phyloP scores from a whole-genome alignment of 805 yeast species.

The Suhomyces sp. region DNA sequence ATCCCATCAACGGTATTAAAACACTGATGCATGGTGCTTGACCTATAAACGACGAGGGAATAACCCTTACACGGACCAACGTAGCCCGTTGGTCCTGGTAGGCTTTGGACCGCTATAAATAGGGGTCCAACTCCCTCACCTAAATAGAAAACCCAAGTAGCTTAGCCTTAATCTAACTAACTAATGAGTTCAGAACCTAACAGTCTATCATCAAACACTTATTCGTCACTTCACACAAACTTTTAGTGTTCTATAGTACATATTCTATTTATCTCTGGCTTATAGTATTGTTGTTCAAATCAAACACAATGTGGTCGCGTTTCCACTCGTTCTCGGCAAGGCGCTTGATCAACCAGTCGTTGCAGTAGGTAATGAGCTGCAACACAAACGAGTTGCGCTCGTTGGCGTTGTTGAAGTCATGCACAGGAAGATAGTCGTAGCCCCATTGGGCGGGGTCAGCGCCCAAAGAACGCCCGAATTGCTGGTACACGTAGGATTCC shows the following conservation, averaged over 20 bases:
- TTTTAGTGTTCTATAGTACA: background rate
- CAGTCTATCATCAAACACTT: background rate
- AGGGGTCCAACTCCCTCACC: no score
- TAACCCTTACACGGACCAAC: no score
- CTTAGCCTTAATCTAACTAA: no score
- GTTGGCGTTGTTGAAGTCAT: slow-evolving; percentile 32
- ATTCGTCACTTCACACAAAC: background rate
- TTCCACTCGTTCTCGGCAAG: slow-evolving; percentile 3
- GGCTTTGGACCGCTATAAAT: no score
- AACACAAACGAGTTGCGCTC: slow-evolving; percentile 28
- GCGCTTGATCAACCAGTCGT: slow-evolving; percentile 21
- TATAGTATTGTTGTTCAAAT: slow-evolving; percentile 22
- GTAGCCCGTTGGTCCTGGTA: no score
- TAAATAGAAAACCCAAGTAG: no score
- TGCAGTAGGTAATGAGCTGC: slow-evolving; percentile 23
- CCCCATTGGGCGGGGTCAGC: slow-evolving; percentile 10
- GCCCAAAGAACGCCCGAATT: slow-evolving; percentile 25
- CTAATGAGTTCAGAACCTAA: no score
- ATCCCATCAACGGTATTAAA: no score
- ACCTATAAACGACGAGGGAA: no score
- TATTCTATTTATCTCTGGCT: background rate
- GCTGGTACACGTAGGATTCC: slow-evolving; percentile 34
- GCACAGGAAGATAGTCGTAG: slow-evolving; percentile 26
- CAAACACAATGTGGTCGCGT: slow-evolving; percentile 17
- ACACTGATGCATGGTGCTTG: no score